Conservation (phyloP, 2,329 filamentous ascomycete species). For the Lasiodiplodia gonubiensis region DNA sequence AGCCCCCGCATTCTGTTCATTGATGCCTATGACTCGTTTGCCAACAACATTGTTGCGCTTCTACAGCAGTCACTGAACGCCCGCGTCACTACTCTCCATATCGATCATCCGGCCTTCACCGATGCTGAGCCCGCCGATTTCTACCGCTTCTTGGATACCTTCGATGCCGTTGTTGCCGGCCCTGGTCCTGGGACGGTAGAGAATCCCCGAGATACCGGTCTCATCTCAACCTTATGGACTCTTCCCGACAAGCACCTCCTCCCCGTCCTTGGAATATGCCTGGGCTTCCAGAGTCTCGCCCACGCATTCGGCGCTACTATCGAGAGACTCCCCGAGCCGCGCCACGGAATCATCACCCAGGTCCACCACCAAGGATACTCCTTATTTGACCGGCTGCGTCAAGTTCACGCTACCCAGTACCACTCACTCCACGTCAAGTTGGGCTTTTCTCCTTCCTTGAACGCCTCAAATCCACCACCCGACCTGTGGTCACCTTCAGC, state of each 20-base stretch:
- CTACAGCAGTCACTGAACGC: conserved; percentile 72
- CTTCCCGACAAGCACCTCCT: conserved; percentile 64
- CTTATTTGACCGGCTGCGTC: conserved; percentile 67
- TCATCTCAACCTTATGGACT: conserved; percentile 78
- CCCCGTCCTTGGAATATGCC: conserved; percentile 85
- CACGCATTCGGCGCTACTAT: conserved; percentile 71
- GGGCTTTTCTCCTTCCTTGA: conserved; percentile 41
- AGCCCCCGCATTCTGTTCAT: conserved; percentile 74
- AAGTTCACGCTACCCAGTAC: conserved; percentile 76
- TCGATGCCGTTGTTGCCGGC: conserved; percentile 86
- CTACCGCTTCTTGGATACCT: conserved; percentile 59
- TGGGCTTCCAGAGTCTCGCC: conserved; percentile 85
- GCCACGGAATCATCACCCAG: conserved; percentile 79
- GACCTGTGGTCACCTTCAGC: conserved; percentile 48
- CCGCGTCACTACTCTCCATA: conserved; percentile 72
- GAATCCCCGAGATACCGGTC: conserved; percentile 75
- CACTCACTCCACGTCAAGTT: conserved; percentile 65
- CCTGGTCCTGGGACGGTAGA: conserved; percentile 86
- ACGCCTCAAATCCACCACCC: conserved; percentile 34
- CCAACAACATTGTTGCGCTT: conserved; percentile 89
- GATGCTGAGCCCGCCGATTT: conserved; percentile 41
- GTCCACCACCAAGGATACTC: conserved; percentile 66
- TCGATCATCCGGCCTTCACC: conserved; percentile 58
- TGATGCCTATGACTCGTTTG: conserved; percentile 96
- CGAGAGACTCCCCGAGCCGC: conserved; percentile 69